Evolutionary conservation across 805 yeast genomes (phyloP), one percentile per base, ranked within the genome.

Genomic region (Debaryomyces hansenii): DNA sequence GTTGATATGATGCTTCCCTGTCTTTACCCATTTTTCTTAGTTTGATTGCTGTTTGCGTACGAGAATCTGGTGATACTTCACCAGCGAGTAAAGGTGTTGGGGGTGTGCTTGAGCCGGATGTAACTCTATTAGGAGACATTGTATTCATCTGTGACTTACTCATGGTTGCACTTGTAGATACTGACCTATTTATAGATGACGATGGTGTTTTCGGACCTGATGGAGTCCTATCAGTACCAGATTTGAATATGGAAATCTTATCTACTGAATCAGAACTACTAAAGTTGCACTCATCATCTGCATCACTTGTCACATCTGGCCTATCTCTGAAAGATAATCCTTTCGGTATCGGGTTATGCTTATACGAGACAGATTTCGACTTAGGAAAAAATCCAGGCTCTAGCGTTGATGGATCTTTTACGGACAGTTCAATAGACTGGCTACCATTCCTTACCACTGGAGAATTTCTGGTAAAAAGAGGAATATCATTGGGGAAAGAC

Each of bases 1-100:
- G 67, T 53, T 83, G 87, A 54, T 83, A 80, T 1, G 90, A 77
- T 3, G 90, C 84, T 55, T 84, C 92, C 39, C 82, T 74, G 32
- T 80, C 76, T 43, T 83, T 78, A 1, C 88, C 89, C 28, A 75
- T 63, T 34, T 75, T 75, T 44, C 87, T 72, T 40, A 82, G 65
- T 14, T 74, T 72, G 7, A 72, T 64, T 0, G 85, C 85, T 50
- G 69, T 53, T 11, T 65, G 59, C 1, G 74, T 73, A 40, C 79
- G 55, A 7, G 69, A 45, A 12, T 68, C 72, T 2, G 70, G 59
- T 6, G 62, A 28, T 5, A 61, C 40, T 12, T 64, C 67, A 16
- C 37, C 46, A 14, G 41, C 16, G 32, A 31, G 6, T 15, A 11
- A 21, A 11, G 27, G 33, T 14, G 35, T 21, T 39, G 42, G 43